Evolutionary conservation across 2,329 filamentous ascomycete species (phyloP), one percentile per base, ranked within the genome.

Genomic region (Pseudocercospora pini-densiflorae): DNA sequence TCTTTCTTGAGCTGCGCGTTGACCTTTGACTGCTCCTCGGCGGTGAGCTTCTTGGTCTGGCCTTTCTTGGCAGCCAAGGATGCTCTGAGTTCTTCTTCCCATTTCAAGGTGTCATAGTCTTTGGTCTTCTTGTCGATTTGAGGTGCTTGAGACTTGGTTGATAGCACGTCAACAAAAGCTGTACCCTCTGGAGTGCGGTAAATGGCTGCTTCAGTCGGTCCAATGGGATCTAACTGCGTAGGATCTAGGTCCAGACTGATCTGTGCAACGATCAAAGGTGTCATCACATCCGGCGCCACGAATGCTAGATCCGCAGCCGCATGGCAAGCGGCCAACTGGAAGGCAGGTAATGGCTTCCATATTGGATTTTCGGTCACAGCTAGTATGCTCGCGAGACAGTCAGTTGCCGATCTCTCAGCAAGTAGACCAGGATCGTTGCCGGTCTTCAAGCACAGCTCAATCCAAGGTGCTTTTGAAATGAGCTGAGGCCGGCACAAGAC

Each of bases 1-100:
- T 99, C 95, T 79, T 97, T 98, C 66, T 88, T 90, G 27, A 98
- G 83, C 75, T 99, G 95, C 6, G 92, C 90, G 61, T 95, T 94
- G 64, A 98, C 92, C 79, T 97, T 98, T 31, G 90, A 87, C 71
- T 90, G 90, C 75, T 99, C 94, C 40, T 98, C 95, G 0, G 92
- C 81, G 0, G 92, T 95, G 9, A 98, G 87, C 80, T 97, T 99
- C 82, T 93, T 94, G 73, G 93, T 89, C 67, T 92, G 88, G 0
- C 94, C 94, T 79, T 94, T 97, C 83, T 98, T 99, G 76, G 92
- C 86, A n/a, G 94, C 93, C 47, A 99, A 81, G 73, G 97, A 93
- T 45, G 88, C 86, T 64, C 94, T 87, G 7, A 99, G 85, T 70
- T 99, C 95, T 77, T 94, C 91, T 79, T 99, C 95, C 95, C 96